Base-by-base conservation (phyloP, 345 rosid genomes). In the Corchorus capsularis region DNA sequence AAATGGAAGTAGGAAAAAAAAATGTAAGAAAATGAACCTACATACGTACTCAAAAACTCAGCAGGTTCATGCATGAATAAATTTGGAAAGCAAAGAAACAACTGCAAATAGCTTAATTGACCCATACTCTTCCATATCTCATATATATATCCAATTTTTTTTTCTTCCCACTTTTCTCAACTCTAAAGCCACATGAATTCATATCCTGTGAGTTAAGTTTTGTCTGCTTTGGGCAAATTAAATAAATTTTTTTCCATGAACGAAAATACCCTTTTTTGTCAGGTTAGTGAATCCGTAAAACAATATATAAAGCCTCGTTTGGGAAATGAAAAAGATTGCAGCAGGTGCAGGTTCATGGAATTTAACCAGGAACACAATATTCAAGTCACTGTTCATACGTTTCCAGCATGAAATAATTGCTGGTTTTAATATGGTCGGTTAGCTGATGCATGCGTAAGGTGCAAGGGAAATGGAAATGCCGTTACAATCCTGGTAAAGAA, bases 1-100 rank as follows among this genome's bases (percentile, higher is more conserved):
- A 50, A 8, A n/a, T n/a, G 53, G 2, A 65, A 16, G 39, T 46
- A 39, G 14, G 53, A 45, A 32, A 65, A 35, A 13, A n/a, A n/a
- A 39, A 15, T 0, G 6, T 17, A 32, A 20, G 55, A 20, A 12
- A 15, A 13, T 0, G 20, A 46, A 55, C 27, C 53, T 8, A 77
- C 47, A 63, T 72, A 72, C 78, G 82, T 57, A n/a, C 9, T 45
- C 0, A 76, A 39, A 39, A 39, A 39, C 43, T 39, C 6, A 39
- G 43, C 43, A 6, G 80, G 27, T 83, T 81, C 84, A 76, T 83
- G 84, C 86, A 80, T 81, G 84, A 76, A 80, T 81, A 82, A 76
- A 49, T 55, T 71, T 59, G 14, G 34, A 6, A 16, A 46, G n/a
- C 0, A 45, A 59, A 32, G 61, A 52, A 14, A 46, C 64, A 10